Evolutionary conservation across 495 filamentous ascomycete species (phyloP).

Genomic region (Pseudomonodictys pantanalensis): DNA sequence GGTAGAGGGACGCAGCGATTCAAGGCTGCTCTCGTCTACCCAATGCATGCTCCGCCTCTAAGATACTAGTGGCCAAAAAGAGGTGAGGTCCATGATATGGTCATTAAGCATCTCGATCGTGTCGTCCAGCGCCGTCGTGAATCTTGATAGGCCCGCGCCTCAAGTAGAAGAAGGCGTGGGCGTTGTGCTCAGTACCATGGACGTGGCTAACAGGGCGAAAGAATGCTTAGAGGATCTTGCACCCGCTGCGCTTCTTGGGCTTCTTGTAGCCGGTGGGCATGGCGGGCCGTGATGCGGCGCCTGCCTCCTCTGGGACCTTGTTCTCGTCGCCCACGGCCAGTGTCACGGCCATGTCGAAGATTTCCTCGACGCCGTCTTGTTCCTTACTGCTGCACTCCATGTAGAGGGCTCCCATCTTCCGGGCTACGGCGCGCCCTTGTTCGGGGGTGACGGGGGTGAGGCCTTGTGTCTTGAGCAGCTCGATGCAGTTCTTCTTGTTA

Average conservation of each 20-base stretch:
- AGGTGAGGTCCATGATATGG: constrained; percentile 22
- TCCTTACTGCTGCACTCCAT: constrained; percentile 98
- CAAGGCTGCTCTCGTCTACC: no score
- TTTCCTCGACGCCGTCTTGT: constrained; percentile 89
- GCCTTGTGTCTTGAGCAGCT: constrained; percentile 95
- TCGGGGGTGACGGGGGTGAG: constrained; percentile 88
- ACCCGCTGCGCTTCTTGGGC: constrained; percentile 72
- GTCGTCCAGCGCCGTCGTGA: constrained; percentile 27
- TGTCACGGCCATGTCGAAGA: constrained; percentile 85
- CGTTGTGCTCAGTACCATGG: constrained; percentile 17
- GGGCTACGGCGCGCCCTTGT: constrained; percentile 81
- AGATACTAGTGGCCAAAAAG: constrained; percentile 8
- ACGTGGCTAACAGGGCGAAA: constrained; percentile 19
- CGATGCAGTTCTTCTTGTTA: constrained; percentile 88
- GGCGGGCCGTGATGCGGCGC: constrained; percentile 7
- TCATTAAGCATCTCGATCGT: constrained; percentile 32
- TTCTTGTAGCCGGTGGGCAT: constrained; percentile 30
- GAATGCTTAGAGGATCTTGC: constrained; percentile 62
- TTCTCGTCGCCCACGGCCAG: constrained; percentile 73
- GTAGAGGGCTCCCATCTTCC: constrained; percentile 89
- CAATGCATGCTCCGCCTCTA: constrained; percentile 2
- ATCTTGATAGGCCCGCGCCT: constrained; percentile 20
- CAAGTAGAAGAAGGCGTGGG: neutral
- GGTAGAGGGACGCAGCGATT: no score
- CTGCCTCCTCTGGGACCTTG: constrained; percentile 47